Base-by-base conservation (phyloP, 495 filamentous ascomycete genomes). In the Acidomyces sp. region DNA sequence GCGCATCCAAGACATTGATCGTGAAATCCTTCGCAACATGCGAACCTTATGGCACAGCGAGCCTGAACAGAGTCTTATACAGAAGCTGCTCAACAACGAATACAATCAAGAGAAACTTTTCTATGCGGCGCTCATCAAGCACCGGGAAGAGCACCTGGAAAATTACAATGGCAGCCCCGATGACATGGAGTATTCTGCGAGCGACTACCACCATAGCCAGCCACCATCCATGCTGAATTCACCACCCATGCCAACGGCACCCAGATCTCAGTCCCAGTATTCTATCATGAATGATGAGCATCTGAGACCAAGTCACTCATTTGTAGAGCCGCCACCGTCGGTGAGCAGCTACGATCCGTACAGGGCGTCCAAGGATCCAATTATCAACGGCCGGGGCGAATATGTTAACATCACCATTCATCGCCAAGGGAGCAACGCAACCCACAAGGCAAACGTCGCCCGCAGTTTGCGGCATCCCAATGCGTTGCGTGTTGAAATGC, bases 21-120 rank as follows among this genome's bases (percentile, higher is more conserved):
- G 67, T 34, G 82, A 88, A 43, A 68, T 94, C 22, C 52, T 96
- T 22, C 70, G 84, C 21, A 87, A 93, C 55, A 62, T 97, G 35
- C 78, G 80, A 44, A 82, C 84, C 5, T 58, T 96, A 41, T 96
- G 84, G 85, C 87, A 94, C 60, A 74, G 74, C 41, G 78, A 80
- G 31, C 69, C 71, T 21, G 78, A 86, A 37, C 68, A 78, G n/a
- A 64, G 72, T 2, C 54, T 95, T n/a, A 65, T 78, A 25, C 61
- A 73, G 44, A 74, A 68, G 45, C 61, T 95, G 3, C 55, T 76
- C 20, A 73, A 65, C 41, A 61, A 75, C 10, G 77, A 82, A 80
- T 88, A 72, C 1, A 95, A 88, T 43, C 80, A 93, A 24, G 84
- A 94, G 53, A 87, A 92, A 48, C 65, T 86, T 53, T 92, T 96